A percentile compares a stretch with the other conserved stretches of the same genome.
Conservation (phyloP, 1,284 basidiomycete genomes). For the Boletus smithii region DNA sequence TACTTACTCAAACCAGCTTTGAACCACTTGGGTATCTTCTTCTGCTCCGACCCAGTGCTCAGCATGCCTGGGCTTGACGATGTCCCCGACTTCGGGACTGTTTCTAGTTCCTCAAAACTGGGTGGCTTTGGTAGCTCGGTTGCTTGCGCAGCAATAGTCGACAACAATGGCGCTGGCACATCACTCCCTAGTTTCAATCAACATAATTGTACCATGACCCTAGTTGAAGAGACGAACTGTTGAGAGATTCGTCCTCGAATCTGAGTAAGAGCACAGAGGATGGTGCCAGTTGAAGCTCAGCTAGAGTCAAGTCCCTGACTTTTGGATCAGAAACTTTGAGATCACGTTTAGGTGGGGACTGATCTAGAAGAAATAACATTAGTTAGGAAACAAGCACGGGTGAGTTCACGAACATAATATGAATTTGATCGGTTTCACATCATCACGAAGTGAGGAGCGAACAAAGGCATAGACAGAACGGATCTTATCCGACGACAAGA, state of each 20-base stretch:
- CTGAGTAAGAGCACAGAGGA: constrained; percentile 73
- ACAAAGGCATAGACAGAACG: constrained; percentile 81
- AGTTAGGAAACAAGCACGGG: neutral
- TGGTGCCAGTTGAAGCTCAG: constrained; percentile 74
- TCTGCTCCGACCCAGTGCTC: constrained; percentile 34
- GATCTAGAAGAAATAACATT: constrained; percentile 46
- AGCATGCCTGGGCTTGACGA: constrained; percentile 23
- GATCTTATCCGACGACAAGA: constrained; percentile 75
- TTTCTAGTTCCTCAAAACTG: constrained; percentile 25
- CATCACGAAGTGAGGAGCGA: constrained; percentile 64
- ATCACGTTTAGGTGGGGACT: constrained; percentile 77
- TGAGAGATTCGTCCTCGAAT: constrained; percentile 70
- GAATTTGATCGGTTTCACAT: constrained; percentile 73
- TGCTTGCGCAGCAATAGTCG: constrained; percentile 52
- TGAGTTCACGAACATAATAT: constrained; percentile 62
- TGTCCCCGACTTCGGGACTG: constrained; percentile 18
- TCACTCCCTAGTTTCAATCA: constrained; percentile 38
- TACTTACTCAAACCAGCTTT: constrained; percentile 55
- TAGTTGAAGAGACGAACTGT: constrained; percentile 46
- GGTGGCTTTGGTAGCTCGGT: constrained; percentile 60
- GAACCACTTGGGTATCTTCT: constrained; percentile 74
- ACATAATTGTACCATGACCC: neutral
- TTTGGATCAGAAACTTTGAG: constrained; percentile 72
- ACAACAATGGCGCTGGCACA: constrained; percentile 63
- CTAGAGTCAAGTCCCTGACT: constrained; percentile 63